These are phyloP conservation scores for Tricholoma sp. DNA, from an alignment of 768 basidiomycete species.

Conservation along the genomic window DNA sequence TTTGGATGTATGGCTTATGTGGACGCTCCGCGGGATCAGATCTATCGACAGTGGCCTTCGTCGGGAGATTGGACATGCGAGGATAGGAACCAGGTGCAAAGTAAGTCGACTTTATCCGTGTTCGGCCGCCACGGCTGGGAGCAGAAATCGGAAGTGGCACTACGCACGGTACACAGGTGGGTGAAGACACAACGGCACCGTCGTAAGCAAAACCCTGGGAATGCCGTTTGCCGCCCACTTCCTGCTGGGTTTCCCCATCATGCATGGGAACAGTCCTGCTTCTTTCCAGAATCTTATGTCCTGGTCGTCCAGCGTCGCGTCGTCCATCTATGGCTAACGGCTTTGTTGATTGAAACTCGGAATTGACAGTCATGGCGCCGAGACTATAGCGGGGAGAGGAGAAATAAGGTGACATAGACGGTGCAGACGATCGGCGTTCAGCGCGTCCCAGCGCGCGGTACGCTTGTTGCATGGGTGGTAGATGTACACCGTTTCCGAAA, in stretches of 20 bases:
- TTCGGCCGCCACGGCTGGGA: constrained; percentile 43
- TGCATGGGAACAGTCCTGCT: constrained; percentile 15
- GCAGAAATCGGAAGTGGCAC: constrained; percentile 20
- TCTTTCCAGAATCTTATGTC: constrained; percentile 24
- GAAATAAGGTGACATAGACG: constrained; percentile 45
- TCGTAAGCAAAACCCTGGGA: constrained; percentile 47
- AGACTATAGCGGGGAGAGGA: constrained; percentile 32
- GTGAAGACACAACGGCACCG: constrained; percentile 46
- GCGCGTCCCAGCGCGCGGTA: constrained; percentile 34
- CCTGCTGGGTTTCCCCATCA: constrained; percentile 12
- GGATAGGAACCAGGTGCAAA: constrained; percentile 50
- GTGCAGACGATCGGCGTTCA: constrained; percentile 34
- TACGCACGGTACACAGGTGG: constrained; percentile 26
- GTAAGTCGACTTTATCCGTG: constrained; percentile 66
- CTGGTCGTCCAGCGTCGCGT: constrained; percentile 31
- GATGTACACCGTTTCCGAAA: constrained; percentile 19
- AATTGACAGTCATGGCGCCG: constrained; percentile 30
- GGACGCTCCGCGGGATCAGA: constrained; percentile 7
- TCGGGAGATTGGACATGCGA: constrained; percentile 44
- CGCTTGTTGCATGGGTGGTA: constrained; percentile 33
- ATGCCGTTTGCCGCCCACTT: constrained; percentile 22
- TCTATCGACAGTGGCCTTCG: constrained; percentile 14
- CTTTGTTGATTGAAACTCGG: constrained; percentile 18
- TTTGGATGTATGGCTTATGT: constrained; percentile 23
- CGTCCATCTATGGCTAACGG: constrained; percentile 38